Base-by-base conservation (phyloP, 352 stramenopile species). In the Sclerospora graminicola region DNA sequence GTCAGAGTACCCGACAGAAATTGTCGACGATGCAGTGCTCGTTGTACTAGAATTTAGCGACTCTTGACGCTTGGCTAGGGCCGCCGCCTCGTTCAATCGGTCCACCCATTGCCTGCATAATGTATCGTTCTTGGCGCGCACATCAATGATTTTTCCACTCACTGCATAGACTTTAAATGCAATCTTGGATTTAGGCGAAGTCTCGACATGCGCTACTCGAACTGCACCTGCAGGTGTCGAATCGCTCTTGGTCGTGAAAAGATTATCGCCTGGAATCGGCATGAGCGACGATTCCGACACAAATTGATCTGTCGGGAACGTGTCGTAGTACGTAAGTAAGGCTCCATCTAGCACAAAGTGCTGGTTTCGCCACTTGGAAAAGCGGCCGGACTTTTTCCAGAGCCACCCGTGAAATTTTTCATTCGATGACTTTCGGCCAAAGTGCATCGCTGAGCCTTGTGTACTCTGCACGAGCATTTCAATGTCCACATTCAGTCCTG, bases 371-470 rank as follows among this genome's bases (percentile, higher is more conserved):
- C 79, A 90, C 49, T 86, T 84, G 20, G 66, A 68, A 47, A 90
- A 90, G 13, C 74, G 70, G 6, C 79, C 75, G 2, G 63, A 83
- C 44, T 87, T 86, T 54, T 81, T 88, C 75, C 75, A 90, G 5
- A 90, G 67, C 79, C 75, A 88, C 5, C 79, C 79, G 45, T 88
- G 75, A 37, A 87, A 87, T 43, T 86, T 84, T 43, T 90, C 76
- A 41, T 51, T 60, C 32, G 55, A 48, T 30, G 57, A 67, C 48
- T 82, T 79, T 37, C 74, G 72, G 8, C 69, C 70, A 46, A 75
- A 83, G 33, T 75, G 60, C 63, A 84, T 85, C 30, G 76, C 71
- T 8, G 69, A 79, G 13, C 69, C 74, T 57, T 89, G 76, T 26
- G 76, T 89, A 23, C 66, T 82, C 54, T 89, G 76, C 24, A 89